Evolutionary conservation across 1,284 basidiomycete genomes (phyloP), one percentile per base, ranked within the genome.

Genomic region (Irpex lacteus): DNA sequence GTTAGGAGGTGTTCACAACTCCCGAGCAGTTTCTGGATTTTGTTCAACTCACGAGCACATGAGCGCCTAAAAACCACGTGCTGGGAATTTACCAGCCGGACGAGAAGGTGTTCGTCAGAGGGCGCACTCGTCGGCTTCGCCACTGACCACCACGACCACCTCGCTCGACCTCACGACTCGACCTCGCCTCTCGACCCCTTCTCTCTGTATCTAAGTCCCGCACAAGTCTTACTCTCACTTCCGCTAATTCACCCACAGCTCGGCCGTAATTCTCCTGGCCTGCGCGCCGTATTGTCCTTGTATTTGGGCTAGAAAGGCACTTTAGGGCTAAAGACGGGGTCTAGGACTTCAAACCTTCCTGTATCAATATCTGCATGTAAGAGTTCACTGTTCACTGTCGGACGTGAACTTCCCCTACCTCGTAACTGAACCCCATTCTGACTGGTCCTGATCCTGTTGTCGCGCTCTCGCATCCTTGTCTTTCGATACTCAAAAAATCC

Each of bases 1-100:
- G 3, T 26, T 26, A 26, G n/a, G 38, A 26, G 60, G 32, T 13
- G 52, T 65, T 38, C 63, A 59, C 61, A 62, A 60, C 53, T 47
- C 13, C 54, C 56, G 56, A 61, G 64, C 59, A 67, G 65, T 54
- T 65, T 80, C 76, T 76, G 78, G 63, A 74, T 83, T 81, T 79
- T 65, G 63, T 76, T 75, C 70, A 70, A 64, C 66, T 49, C 69
- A 73, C 81, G 70, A 73, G 77, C 26, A 67, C 55, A 34, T 37
- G 53, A 36, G 59, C 53, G 18, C 54, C 9, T 34, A 8, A 53
- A 13, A 26, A 18, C 18, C 50, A 19, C 21, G 50, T 53, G 40
- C 62, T n/a, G 54, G 55, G 63, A 34, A 58, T 34, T 52, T 19
- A 18, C 40, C 50, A 56, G 61, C 38, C 54, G 21, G 4, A 56